phyloP scores from a whole-genome alignment of 1,139 yeast species.

The Blastobotrys ciferrii region DNA sequence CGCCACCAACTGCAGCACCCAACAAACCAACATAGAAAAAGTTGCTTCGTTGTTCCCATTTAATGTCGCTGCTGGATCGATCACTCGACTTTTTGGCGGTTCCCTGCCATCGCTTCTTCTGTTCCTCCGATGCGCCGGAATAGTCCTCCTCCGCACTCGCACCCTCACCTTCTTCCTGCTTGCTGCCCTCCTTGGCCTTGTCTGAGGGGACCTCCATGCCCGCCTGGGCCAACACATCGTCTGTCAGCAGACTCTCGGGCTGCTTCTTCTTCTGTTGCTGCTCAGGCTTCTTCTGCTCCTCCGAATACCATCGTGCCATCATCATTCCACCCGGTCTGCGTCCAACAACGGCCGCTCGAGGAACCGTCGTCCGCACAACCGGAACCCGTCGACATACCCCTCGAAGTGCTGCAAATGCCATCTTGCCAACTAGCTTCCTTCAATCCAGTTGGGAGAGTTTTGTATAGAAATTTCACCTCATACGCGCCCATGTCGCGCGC shows the following conservation, averaged over 20 bases:
- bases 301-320: background rate
- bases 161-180: constrained; percentile 18
- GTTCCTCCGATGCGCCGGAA: constrained; percentile 29
- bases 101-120: constrained; percentile 36
- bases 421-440: background rate
- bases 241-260: constrained; percentile 63
- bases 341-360: background rate
- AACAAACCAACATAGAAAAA: constrained; percentile 45
- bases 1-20: constrained; percentile 61
- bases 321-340: background rate
- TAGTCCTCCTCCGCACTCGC: constrained; percentile 20
- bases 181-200: constrained; percentile 19
- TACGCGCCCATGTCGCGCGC: background rate
- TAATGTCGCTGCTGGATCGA: constrained; percentile 65
- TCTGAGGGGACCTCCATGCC: constrained; percentile 56
- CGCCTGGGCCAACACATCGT: constrained; percentile 78
- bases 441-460: too few relatives aligned
- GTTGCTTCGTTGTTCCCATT: constrained; percentile 45
- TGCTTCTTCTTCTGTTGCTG: constrained; percentile 26
- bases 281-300: constrained; percentile 10
- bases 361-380: background rate
- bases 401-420: constrained; percentile 31
- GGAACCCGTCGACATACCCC: background rate
- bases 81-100: constrained; percentile 42
- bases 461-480: background rate